phyloP scores from a whole-genome alignment of 179 eudicot species.

The Gypsophila paniculata region DNA sequence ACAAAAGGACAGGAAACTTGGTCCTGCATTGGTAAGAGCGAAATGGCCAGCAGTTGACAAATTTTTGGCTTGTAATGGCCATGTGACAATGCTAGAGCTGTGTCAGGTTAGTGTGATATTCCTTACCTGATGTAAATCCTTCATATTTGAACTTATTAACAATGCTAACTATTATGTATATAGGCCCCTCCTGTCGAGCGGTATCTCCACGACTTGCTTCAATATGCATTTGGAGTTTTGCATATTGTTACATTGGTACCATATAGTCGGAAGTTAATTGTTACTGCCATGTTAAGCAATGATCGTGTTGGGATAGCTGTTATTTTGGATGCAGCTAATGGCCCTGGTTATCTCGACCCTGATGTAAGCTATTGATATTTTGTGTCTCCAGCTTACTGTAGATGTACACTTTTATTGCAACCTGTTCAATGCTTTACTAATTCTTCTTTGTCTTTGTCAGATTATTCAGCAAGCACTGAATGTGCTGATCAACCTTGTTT shows the following conservation, averaged over 20 bases:
- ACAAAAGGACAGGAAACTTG: conserved; percentile 94
- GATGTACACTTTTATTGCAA: background rate
- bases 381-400: background rate
- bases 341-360: conserved; percentile 81
- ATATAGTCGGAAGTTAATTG: conserved; percentile 69
- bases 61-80: conserved; percentile 76
- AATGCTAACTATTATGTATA: conserved; percentile 12
- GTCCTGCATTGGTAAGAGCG: conserved; percentile 83
- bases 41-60: conserved; percentile 92
- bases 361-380: conserved; percentile 52
- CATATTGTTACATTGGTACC: conserved; percentile 87
- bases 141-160: conserved; percentile 10
- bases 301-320: conserved; percentile 95
- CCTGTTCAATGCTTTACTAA: background rate
- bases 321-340: conserved; percentile 86
- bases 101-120: conserved; percentile 60
- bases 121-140: background rate
- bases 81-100: conserved; percentile 84
- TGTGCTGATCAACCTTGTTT: conserved; percentile 89
- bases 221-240: conserved; percentile 88
- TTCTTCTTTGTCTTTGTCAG: conserved; percentile 40
- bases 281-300: conserved; percentile 80
- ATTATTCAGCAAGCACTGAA: conserved; percentile 88
- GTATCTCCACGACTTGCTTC: conserved; percentile 90
- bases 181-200: conserved; percentile 94